These are phyloP conservation scores for Fusarium sulawesiense DNA, from an alignment of 2,329 filamentous ascomycete genomes.

Conservation along the genomic window DNA sequence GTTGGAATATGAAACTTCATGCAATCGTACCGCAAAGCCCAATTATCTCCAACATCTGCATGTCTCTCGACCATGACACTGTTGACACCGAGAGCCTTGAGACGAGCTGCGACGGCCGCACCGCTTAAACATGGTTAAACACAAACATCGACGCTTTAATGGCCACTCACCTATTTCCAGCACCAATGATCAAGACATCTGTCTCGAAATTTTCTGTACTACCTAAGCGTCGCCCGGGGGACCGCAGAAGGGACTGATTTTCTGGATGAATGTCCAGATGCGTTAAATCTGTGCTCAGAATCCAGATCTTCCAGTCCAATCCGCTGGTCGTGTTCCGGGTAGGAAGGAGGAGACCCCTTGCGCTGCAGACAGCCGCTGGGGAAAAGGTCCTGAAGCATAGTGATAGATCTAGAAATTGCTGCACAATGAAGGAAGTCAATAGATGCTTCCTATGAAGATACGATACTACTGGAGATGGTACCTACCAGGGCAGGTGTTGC, in stretches of 20 bases:
- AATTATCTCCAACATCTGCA: constrained; percentile 22
- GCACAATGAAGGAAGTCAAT: rapidly evolving
- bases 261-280: constrained; percentile 19
- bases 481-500: constrained; percentile 23
- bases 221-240: neutral
- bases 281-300: constrained; percentile 28
- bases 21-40: constrained; percentile 30
- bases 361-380: constrained; percentile 7
- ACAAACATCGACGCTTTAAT: rapidly evolving
- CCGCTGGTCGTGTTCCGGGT: rapidly evolving
- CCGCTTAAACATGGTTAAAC: neutral
- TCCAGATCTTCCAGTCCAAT: constrained; percentile 33
- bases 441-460: neutral
- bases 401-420: constrained; percentile 28
- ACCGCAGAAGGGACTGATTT: constrained; percentile 2
- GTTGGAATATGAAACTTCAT: constrained; percentile 35
- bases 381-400: constrained; percentile 17
- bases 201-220: neutral
- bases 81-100: constrained; percentile 24
- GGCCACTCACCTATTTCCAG: constrained; percentile 23
- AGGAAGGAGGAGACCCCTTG: constrained; percentile 17
- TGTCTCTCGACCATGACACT: constrained; percentile 32
- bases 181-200: constrained; percentile 28
- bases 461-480: rapidly evolving
- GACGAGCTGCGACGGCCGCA: constrained; percentile 17